Evolutionary conservation across 2,329 filamentous ascomycete species (phyloP), one percentile per base, ranked within the genome.

Genomic region (Talaromyces verruculosus): DNA sequence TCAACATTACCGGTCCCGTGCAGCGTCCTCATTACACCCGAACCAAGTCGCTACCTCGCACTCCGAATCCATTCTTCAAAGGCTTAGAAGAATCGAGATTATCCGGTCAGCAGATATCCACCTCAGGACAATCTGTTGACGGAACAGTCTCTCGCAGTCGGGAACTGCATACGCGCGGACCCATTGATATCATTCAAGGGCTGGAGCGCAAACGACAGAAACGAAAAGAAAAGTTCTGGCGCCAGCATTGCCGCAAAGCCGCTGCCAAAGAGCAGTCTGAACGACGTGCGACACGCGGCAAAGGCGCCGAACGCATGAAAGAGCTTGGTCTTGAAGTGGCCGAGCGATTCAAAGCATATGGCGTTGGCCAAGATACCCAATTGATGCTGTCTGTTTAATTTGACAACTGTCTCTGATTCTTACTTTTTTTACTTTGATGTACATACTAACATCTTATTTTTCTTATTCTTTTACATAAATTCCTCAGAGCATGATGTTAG

Each of bases 131-230:
- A 66, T 74, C 76, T 28, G 71, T 76, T 33, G 72, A 78, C 69
- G 70, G 72, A 64, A 72, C 78, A 65, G 68, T 72, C 51, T 76
- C 77, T 60, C 74, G 71, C 67, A 74, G 72, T 66, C 76, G 77
- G 15, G 85, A 89, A 61, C 81, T 87, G 49, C 92, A 95, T 69
- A 86, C 92, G 10, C 91, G 95, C 68, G 92, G 93, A n/a, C 93
- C 95, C 41, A 96, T 99, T 71, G 95, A 98, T 78, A 99, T 97
- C 68, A 91, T 97, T 79, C 96, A 97, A 78, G 95, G 95, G 8
- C 86, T 99, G 1, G 95, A 99, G 81, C 90, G 91, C 79, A 98
- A 97, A 82, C 90, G 93, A 30, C 91, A 95, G 81, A 89, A 95
- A 69, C 91, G 95, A 71, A 93, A 91, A 80, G 93, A 98, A 79